Evolutionary conservation across 805 yeast species (phyloP).

Genomic region (Starmerella cellae): DNA sequence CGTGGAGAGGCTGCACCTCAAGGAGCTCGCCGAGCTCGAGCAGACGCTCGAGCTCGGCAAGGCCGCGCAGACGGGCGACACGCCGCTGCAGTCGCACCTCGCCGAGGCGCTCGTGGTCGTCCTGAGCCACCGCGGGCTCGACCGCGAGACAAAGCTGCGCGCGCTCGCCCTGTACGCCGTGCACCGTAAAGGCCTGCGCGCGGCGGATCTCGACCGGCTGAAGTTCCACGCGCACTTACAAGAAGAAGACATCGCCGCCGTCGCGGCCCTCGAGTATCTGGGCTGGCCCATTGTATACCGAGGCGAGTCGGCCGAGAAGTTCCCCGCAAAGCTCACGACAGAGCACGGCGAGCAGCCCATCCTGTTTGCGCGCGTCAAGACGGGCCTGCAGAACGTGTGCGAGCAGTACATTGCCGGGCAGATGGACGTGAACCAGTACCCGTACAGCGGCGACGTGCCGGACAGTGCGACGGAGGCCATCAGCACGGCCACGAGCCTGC

Average conservation of each 20-base stretch:
- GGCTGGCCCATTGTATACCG: slow-evolving; percentile 32
- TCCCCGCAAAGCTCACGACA: slow-evolving; percentile 10
- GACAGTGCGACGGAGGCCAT: slow-evolving; percentile 27
- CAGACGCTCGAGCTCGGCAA: slow-evolving; percentile 64
- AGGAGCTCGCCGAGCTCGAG: slow-evolving; percentile 71
- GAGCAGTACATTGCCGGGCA: slow-evolving; percentile 36
- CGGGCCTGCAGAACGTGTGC: slow-evolving; percentile 51
- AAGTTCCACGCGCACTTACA: slow-evolving; percentile 39
- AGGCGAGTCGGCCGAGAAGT: slow-evolving; percentile 3
- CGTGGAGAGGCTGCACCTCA: slow-evolving; percentile 45
- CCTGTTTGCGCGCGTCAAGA: slow-evolving; percentile 44
- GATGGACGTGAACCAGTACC: slow-evolving; percentile 49
- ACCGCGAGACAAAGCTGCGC: slow-evolving; percentile 49
- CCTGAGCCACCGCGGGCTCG: slow-evolving; percentile 34
- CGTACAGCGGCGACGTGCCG: slow-evolving; percentile 46
- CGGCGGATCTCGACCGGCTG: slow-evolving; percentile 58
- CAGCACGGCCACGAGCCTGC: slow-evolving; percentile 40
- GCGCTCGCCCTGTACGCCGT: slow-evolving; percentile 61
- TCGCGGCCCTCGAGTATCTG: slow-evolving; percentile 43
- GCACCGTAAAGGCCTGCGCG: slow-evolving; percentile 57
- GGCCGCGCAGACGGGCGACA: neutral
- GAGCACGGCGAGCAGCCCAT: slow-evolving; percentile 34
- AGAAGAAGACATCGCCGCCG: slow-evolving; percentile 37
- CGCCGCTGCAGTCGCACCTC: slow-evolving; percentile 3
- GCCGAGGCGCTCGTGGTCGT: slow-evolving; percentile 43